Conservation (phyloP, 2,329 filamentous ascomycete genomes). For the Davidsoniella australis region DNA sequence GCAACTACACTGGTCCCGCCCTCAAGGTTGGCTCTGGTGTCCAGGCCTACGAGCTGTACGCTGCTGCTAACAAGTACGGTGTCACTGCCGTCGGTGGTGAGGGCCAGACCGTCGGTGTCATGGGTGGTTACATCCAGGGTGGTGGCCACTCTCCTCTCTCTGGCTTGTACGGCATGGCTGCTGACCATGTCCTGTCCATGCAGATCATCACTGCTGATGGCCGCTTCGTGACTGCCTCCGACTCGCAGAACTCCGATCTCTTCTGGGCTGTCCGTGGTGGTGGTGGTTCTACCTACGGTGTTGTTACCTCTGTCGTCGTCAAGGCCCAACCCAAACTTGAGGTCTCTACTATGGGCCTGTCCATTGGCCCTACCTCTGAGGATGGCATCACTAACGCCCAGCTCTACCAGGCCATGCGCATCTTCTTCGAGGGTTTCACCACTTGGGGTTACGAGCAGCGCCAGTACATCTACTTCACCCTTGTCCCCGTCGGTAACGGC, state of each 20-base stretch:
- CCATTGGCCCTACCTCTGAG: constrained; percentile 19
- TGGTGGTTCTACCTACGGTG: constrained; percentile 26
- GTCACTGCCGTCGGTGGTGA: constrained; percentile 13
- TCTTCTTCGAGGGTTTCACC: constrained; percentile 18
- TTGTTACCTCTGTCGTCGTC: constrained; percentile 24
- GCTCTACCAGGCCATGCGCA: constrained; percentile 21
- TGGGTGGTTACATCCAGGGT: constrained; percentile 39
- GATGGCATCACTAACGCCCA: constrained; percentile 20
- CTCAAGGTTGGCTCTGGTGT: constrained; percentile 39
- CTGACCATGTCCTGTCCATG: constrained; percentile 31
- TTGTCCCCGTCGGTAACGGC: constrained; percentile 16
- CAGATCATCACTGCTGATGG: constrained; percentile 32
- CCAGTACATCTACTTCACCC: constrained; percentile 15
- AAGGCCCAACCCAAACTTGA: constrained; percentile 20
- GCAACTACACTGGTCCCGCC: constrained; percentile 31
- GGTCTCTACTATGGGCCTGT: constrained; percentile 20
- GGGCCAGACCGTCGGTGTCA: constrained; percentile 32
- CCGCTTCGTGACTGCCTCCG: constrained; percentile 25
- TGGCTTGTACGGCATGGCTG: constrained; percentile 25
- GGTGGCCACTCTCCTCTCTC: constrained; percentile 34
- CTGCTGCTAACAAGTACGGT: constrained; percentile 19
- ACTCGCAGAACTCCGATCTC: constrained; percentile 26
- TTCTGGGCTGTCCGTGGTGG: constrained; percentile 34
- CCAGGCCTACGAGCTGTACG: constrained; percentile 28
- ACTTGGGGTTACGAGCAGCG: constrained; percentile 13